Evolutionary conservation across 257 asterid species (phyloP).

Genomic region (Solanum pennellii): DNA sequence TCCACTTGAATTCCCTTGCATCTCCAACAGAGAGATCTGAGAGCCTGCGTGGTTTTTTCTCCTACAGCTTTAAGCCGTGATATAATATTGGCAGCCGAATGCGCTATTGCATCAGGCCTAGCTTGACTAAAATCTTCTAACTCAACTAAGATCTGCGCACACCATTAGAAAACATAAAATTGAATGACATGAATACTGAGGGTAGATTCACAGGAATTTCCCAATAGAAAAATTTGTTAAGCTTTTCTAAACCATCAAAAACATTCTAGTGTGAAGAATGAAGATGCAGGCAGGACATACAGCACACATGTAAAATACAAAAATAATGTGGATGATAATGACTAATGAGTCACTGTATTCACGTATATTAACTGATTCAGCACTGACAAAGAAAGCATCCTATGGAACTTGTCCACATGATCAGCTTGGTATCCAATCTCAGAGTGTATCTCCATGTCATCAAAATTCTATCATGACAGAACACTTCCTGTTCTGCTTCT

Average conservation of each 20-base stretch:
- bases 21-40: conserved; percentile 92
- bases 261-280: background rate
- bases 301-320: background rate
- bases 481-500: background rate
- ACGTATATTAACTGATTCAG: background rate
- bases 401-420: background rate
- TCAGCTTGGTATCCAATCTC: background rate
- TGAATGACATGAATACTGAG: background rate
- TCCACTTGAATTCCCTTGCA: conserved; percentile 90
- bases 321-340: background rate
- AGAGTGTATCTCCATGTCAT: background rate
- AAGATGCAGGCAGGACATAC: background rate
- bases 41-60: conserved; percentile 86
- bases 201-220: background rate
- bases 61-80: conserved; percentile 86
- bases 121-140: conserved; percentile 81
- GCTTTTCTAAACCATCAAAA: background rate
- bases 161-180: background rate
- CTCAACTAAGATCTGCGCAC: conserved; percentile 52
- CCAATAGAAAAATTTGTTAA: background rate
- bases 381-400: background rate
- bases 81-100: conserved; percentile 79
- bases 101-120: conserved; percentile 88
- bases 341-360: background rate
- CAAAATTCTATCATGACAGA: background rate